Percentiles rank a stretch among this genome's conserved stretches.
phyloP scores from a whole-genome alignment of 23 red algal genomes.

The Gracilaria domingensis region DNA sequence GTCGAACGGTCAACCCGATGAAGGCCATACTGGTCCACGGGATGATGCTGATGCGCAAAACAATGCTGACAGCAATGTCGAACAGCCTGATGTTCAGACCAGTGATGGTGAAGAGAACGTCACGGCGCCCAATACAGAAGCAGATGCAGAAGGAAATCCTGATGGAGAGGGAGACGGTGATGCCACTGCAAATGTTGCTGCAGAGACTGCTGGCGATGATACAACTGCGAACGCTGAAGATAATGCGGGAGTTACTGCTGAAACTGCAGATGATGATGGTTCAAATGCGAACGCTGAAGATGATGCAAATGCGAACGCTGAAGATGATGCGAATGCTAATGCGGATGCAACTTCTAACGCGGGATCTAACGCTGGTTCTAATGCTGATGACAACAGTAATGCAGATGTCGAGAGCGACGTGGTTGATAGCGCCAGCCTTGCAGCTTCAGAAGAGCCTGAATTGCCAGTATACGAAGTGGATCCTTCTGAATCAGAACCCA shows the following conservation, averaged over 20 bases:
- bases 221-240: not conserved
- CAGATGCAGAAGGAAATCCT: not conserved
- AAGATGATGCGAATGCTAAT: not conserved
- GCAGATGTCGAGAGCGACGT: conserved; percentile 25
- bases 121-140: not conserved
- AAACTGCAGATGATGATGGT: not conserved
- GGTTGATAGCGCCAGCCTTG: conserved; percentile 11
- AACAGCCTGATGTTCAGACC: not conserved
- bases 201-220: not conserved
- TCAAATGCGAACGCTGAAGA: not conserved
- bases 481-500: conserved; percentile 1
- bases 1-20: not conserved
- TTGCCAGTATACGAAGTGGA: conserved; percentile 3
- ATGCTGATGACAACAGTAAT: conserved; percentile 13
- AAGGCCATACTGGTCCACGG: not conserved
- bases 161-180: not conserved
- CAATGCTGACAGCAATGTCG: not conserved
- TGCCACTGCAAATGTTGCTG: not conserved
- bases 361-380: not conserved
- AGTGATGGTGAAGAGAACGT: not conserved
- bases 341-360: not conserved
- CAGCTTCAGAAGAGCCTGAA: conserved; percentile 1
- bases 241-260: not conserved
- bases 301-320: not conserved
- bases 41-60: not conserved